Evolutionary conservation across 2,329 filamentous ascomycete genomes (phyloP).

Genomic region (Dendrostoma leiphaemia): DNA sequence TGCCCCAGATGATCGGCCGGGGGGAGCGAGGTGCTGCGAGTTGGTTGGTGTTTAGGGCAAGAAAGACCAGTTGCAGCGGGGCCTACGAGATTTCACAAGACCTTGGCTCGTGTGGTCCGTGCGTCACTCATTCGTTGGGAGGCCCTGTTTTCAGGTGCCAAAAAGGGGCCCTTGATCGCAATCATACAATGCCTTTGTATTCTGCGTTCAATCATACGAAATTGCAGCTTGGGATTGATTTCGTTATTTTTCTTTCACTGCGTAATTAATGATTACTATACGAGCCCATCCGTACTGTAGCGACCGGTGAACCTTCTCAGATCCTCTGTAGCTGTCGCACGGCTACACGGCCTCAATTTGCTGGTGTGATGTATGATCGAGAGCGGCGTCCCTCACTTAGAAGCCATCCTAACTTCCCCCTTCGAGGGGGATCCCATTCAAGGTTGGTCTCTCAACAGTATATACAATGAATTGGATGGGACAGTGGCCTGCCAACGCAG

Average conservation of each 20-base stretch:
- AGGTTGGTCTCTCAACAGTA: conserved; percentile 7
- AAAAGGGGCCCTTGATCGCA: not conserved
- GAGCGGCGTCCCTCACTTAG: not conserved
- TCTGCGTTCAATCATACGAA: not conserved
- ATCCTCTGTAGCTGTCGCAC: not conserved
- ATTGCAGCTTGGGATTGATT: not conserved
- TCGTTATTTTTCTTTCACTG: not conserved
- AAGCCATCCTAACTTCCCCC: not conserved
- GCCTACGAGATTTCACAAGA: not conserved
- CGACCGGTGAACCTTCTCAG: not conserved
- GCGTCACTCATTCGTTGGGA: not conserved
- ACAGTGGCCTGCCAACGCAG: not conserved
- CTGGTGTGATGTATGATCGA: not conserved
- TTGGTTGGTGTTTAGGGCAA: not conserved
- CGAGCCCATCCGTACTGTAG: conserved; percentile 3
- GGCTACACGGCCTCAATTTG: not conserved
- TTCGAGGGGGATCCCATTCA: not conserved
- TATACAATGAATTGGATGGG: conserved; percentile 14
- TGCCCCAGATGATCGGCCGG: not conserved
- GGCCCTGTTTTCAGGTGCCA: not conserved
- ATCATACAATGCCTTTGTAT: not conserved
- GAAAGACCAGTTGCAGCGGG: not conserved
- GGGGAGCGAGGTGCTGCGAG: conserved; percentile 2
- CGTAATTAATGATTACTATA: conserved; percentile 16
- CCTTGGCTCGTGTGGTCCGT: not conserved